Percentiles rank a stretch among this genome's conserved stretches.
These are phyloP conservation scores for Claviceps purpurea DNA, from an alignment of 2,329 filamentous ascomycete species.

Conservation along the genomic window DNA sequence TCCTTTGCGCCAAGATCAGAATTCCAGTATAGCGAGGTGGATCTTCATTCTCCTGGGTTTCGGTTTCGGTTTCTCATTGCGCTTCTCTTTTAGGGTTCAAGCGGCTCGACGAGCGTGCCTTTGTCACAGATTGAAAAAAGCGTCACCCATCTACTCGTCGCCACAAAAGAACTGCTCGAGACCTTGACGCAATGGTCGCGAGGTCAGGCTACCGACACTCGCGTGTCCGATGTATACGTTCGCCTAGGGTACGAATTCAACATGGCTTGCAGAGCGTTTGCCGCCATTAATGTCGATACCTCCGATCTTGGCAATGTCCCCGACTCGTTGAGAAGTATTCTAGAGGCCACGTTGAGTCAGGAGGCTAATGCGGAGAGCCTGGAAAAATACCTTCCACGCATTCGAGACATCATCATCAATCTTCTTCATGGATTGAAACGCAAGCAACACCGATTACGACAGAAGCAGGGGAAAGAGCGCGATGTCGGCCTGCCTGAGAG, in stretches of 20 bases:
- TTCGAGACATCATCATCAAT: constrained; percentile 97
- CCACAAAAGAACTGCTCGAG: constrained; percentile 94
- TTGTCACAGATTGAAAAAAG: constrained; percentile 98
- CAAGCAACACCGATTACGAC: constrained; percentile 79
- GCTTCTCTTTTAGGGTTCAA: constrained; percentile 26
- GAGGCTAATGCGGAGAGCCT: constrained; percentile 89
- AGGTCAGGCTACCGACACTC: constrained; percentile 76
- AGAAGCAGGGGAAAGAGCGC: constrained; percentile 46
- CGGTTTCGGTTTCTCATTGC: not conserved
- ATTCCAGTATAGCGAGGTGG: not conserved
- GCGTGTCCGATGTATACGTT: constrained; percentile 97
- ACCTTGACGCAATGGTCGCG: constrained; percentile 97
- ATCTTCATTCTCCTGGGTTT: not conserved
- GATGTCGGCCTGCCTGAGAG: constrained; percentile 33
- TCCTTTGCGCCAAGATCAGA: not conserved
- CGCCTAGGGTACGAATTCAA: constrained; percentile 98
- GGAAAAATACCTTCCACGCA: constrained; percentile 84
- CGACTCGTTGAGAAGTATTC: constrained; percentile 74
- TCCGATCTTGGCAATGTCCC: constrained; percentile 90
- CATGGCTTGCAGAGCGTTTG: constrained; percentile 93
- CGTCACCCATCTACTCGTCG: constrained; percentile 91
- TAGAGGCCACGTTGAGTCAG: constrained; percentile 92
- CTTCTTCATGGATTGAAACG: constrained; percentile 89
- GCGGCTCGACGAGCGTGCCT: constrained; percentile 48
- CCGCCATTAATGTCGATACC: constrained; percentile 92